Evolutionary conservation across 2,329 filamentous ascomycete species (phyloP), one percentile per base, ranked within the genome.

Genomic region (Diplodia scrobiculata): DNA sequence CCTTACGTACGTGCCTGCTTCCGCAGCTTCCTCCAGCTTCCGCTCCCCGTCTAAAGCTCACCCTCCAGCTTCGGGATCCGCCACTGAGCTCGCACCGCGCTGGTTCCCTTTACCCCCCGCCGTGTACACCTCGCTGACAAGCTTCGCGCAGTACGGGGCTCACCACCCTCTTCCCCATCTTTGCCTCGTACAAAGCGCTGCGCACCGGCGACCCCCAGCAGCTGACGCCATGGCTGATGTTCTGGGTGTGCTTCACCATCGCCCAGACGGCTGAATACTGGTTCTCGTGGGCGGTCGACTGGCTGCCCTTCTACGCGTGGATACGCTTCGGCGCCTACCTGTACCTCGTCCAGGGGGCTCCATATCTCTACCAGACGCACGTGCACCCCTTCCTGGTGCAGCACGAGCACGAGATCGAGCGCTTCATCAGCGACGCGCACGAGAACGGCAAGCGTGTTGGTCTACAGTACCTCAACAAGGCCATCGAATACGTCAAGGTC

Each of bases 221-320:
- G 75, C 85, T 97, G 68, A 91, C 91, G 69, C 94, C 94, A 88
- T 99, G 95, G 95, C 86, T 98, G 71, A 98, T 98, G 90, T 99
- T 98, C 85, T 99, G 94, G 90, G 92, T 97, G 68, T 92, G 97
- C 27, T 86, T 97, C 70, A 91, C 91, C 68, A 89, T 91, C 76
- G 87, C 89, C 72, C 84, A 93, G 66, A 86, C 95, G 68, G 86
- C 88, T 78, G 95, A 98, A 81, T 93, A 90, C 54, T 96, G 92
- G 86, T 88, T 90, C 66, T 87, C 89, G 73, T 97, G 94, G 80
- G 88, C 98, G 74, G 85, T 98, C 54, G 85, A 85, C 76, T 98
- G 92, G 91, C 82, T 98, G 45, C 95, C 95, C 2, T 96, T 98
- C 79, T 99, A 97, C 80, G 86, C 91, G 71, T 97, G 93, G 86